phyloP scores from a whole-genome alignment of 345 rosid genomes.

The Eucalyptus coolabah region DNA sequence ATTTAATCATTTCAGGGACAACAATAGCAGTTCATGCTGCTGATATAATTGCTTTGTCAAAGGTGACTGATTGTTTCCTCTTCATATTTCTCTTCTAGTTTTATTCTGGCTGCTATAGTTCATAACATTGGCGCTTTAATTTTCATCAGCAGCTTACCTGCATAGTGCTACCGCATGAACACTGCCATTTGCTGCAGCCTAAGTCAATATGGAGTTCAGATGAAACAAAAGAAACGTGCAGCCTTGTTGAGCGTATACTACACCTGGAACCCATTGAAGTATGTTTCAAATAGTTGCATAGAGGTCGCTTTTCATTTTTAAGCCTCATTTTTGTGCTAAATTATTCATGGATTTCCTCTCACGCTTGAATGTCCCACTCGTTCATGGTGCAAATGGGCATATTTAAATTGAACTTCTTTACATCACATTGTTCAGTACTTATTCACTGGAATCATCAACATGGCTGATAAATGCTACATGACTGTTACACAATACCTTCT shows the following conservation, averaged over 20 bases:
- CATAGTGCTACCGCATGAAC: constrained; percentile 57
- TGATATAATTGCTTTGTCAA: constrained; percentile 64
- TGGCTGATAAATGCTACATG: background rate
- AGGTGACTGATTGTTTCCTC: constrained; percentile 24
- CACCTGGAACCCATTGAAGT: constrained; percentile 91
- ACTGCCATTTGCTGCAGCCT: constrained; percentile 50
- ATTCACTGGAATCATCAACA: background rate
- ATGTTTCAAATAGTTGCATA: background rate
- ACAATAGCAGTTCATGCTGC: constrained; percentile 40
- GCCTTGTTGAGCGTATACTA: constrained; percentile 72
- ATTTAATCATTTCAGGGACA: constrained; percentile 34
- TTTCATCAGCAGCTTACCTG: constrained; percentile 53
- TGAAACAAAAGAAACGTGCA: constrained; percentile 31
- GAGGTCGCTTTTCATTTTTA: background rate
- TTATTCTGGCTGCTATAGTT: background rate
- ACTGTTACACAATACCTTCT: background rate
- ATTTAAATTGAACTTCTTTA: background rate
- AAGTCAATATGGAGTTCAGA: constrained; percentile 90
- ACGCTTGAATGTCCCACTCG: background rate
- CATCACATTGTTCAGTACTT: background rate
- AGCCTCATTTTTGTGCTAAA: background rate
- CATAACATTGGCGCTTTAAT: background rate
- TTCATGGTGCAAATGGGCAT: background rate
- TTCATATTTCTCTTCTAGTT: background rate
- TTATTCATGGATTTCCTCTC: background rate